phyloP scores from a whole-genome alignment of 2,329 filamentous ascomycete genomes.

The Fusarium fujikuroi region DNA sequence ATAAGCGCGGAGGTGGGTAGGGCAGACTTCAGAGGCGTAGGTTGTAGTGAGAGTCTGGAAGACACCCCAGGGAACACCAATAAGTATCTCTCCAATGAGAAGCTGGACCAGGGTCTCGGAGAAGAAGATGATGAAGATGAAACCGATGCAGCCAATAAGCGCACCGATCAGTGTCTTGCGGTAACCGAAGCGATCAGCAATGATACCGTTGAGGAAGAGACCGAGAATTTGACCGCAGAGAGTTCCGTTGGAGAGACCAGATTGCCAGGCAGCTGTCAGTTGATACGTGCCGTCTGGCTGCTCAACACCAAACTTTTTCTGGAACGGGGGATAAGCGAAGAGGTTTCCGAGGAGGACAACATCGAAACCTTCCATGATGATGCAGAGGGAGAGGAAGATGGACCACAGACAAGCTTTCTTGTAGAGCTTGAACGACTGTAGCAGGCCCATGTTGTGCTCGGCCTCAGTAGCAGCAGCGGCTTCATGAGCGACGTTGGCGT shows the following conservation, averaged over 20 bases:
- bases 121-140: constrained; percentile 63
- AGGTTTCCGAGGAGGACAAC: constrained; percentile 53
- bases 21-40: constrained; percentile 61
- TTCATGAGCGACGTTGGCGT: constrained; percentile 34
- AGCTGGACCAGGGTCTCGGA: constrained; percentile 54
- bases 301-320: constrained; percentile 52
- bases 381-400: constrained; percentile 51
- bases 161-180: constrained; percentile 59
- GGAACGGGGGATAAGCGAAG: constrained; percentile 54
- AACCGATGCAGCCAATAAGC: constrained; percentile 52
- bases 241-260: constrained; percentile 60
- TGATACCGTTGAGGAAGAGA: constrained; percentile 59
- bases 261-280: constrained; percentile 63
- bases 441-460: constrained; percentile 49
- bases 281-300: constrained; percentile 54
- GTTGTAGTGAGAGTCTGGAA: constrained; percentile 60
- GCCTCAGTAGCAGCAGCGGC: constrained; percentile 46
- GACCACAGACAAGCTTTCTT: constrained; percentile 52
- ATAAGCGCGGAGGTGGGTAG: constrained; percentile 59
- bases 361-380: constrained; percentile 57
- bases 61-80: constrained; percentile 59
- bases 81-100: constrained; percentile 58
- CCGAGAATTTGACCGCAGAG: constrained; percentile 62
- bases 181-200: constrained; percentile 60
- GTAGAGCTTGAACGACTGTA: constrained; percentile 54